These are phyloP conservation scores for Luffa acutangula DNA, from an alignment of 306 rosid species.

Conservation along the genomic window DNA sequence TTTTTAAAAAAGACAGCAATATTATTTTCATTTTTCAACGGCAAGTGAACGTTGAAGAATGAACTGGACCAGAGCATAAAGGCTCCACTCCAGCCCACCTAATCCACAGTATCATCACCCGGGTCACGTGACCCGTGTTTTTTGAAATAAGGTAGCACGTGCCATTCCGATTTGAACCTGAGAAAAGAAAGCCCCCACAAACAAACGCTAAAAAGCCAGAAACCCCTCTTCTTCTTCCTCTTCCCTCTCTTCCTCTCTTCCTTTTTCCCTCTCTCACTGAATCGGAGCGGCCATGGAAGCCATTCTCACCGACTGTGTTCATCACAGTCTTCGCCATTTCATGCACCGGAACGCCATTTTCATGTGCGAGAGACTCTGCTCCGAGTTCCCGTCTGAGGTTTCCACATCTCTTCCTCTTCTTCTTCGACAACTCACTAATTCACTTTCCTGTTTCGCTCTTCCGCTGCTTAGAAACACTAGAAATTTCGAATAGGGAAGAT, in stretches of 20 bases:
- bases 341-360: constrained; percentile 78
- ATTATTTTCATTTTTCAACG: neutral
- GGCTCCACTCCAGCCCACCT: constrained; percentile 4
- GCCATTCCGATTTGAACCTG: constrained; percentile 24
- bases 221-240: neutral
- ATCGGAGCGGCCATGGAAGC: constrained; percentile 59
- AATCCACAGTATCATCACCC: neutral
- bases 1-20: neutral
- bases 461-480: neutral
- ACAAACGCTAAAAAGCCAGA: too few relatives aligned
- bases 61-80: neutral
- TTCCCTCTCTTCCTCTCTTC: neutral
- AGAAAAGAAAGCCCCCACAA: too few relatives aligned
- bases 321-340: constrained; percentile 78
- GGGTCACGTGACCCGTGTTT: constrained; percentile 32
- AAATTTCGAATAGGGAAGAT: neutral
- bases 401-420: neutral
- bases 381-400: constrained; percentile 75
- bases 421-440: neutral
- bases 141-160: constrained; percentile 37
- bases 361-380: constrained; percentile 85
- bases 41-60: neutral
- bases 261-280: neutral
- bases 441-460: neutral
- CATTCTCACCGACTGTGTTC: constrained; percentile 55